Percentiles rank a stretch among this genome's conserved stretches.
Evolutionary conservation across 305 asterid species (phyloP).

Genomic region (Fraxinus sp.): DNA sequence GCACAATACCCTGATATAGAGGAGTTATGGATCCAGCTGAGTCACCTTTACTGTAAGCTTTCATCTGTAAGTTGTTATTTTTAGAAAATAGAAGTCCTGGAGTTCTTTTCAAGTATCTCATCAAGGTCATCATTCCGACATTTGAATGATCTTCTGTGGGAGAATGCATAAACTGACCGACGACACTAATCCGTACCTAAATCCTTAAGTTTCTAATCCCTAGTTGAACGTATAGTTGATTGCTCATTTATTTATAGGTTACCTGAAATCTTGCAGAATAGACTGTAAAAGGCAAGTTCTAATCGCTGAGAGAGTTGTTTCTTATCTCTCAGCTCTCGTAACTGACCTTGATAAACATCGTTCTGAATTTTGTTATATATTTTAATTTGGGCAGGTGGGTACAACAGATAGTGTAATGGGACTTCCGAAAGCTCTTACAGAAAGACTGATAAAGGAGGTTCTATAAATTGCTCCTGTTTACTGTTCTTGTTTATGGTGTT

Average conservation of each 20-base stretch:
- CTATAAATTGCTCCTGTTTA: slow-evolving; percentile 29
- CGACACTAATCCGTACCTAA: neutral
- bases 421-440: slow-evolving; percentile 73
- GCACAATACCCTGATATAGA: neutral
- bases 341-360: neutral
- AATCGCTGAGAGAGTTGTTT: neutral
- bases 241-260: neutral
- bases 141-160: neutral
- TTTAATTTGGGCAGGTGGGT: slow-evolving; percentile 53
- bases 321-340: neutral
- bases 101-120: neutral
- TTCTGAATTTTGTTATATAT: neutral
- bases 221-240: neutral
- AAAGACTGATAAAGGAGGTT: slow-evolving; percentile 68
- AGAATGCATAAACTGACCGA: neutral
- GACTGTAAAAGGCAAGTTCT: neutral
- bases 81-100: neutral
- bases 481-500: neutral
- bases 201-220: neutral
- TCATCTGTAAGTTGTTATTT: neutral
- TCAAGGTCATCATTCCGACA: neutral
- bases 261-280: neutral
- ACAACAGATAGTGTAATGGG: slow-evolving; percentile 96
- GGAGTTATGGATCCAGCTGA: neutral
- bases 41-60: neutral